Percentiles rank a stretch among this genome's conserved stretches.
Evolutionary conservation across 345 rosid species (phyloP).

Genomic region (Bruguiera sexangula): DNA sequence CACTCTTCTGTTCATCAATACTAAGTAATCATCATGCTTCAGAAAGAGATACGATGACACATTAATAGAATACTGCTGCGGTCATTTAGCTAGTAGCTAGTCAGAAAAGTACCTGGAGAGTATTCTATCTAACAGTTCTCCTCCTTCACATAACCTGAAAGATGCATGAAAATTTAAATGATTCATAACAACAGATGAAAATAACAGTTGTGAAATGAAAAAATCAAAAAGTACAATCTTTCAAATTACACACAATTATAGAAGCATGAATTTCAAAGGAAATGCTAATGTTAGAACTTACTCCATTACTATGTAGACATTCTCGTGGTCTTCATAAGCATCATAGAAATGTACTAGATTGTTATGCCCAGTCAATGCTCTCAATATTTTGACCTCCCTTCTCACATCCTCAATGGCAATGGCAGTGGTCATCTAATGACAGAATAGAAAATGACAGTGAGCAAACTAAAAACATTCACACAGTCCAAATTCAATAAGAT

Average conservation of each 20-base stretch:
- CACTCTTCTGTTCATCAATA: conserved; percentile 4
- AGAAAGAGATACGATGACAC: neutral
- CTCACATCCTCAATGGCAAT: conserved; percentile 96
- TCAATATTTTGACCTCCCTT: conserved; percentile 90
- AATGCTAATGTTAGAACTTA: conserved; percentile 32
- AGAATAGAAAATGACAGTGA: conserved; percentile 14
- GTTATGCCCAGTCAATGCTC: conserved; percentile 81
- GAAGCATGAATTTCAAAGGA: neutral
- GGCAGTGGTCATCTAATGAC: conserved; percentile 85
- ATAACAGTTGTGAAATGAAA: neutral
- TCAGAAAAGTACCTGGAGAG: conserved; percentile 69
- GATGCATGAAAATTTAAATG: conserved; percentile 7
- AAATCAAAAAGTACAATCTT: neutral
- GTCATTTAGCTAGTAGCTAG: neutral
- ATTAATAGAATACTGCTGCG: neutral
- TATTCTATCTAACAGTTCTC: conserved; percentile 95
- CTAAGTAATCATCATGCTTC: neutral
- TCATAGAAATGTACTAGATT: conserved; percentile 81
- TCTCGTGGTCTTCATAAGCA: conserved; percentile 80
- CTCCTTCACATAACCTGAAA: conserved; percentile 92
- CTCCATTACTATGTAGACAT: conserved; percentile 96
- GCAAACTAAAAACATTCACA: neutral
- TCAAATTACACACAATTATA: neutral
- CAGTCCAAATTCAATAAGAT: no score
- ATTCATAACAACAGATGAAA: neutral